Conservation (phyloP, 1,139 yeast species). For the Scheffersomyces titani region DNA sequence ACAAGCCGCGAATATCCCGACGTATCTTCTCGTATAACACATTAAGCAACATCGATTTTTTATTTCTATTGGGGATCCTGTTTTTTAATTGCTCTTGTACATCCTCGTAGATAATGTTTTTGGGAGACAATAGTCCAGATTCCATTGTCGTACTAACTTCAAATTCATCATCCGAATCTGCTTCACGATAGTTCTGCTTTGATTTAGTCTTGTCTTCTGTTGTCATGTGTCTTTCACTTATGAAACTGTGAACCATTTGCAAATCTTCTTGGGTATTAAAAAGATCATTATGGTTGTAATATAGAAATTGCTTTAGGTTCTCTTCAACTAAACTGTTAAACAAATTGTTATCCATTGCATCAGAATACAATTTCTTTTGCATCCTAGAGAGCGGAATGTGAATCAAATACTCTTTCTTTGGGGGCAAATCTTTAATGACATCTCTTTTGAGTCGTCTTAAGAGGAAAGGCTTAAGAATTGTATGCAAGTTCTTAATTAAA, state of each 20-base stretch:
- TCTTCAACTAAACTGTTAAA: slow-evolving; percentile 42
- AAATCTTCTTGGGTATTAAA: slow-evolving; percentile 19
- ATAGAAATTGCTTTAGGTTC: slow-evolving; percentile 47
- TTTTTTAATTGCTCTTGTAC: slow-evolving; percentile 2
- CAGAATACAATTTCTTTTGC: slow-evolving; percentile 67
- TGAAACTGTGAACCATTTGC: slow-evolving; percentile 39
- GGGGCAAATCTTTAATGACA: slow-evolving; percentile 70
- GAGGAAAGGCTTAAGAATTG: slow-evolving; percentile 84
- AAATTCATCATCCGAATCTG: slow-evolving; percentile 31
- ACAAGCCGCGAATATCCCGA: slow-evolving; percentile 24
- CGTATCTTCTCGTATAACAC: slow-evolving; percentile 16
- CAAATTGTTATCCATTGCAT: slow-evolving; percentile 52
- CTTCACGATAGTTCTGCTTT: slow-evolving; percentile 19
- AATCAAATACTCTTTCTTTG: slow-evolving; percentile 84
- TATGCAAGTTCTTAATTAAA: slow-evolving; percentile 76
- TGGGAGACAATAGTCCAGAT: slow-evolving; percentile 11
- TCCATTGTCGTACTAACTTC: slow-evolving; percentile 8
- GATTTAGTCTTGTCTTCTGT: neutral
- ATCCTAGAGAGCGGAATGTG: slow-evolving; percentile 65
- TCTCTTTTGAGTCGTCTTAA: slow-evolving; percentile 77
- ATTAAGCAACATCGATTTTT: slow-evolving; percentile 18
- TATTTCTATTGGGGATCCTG: slow-evolving; percentile 7
- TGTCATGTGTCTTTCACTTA: slow-evolving; percentile 23
- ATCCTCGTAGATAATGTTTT: slow-evolving; percentile 31
- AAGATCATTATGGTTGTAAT: slow-evolving; percentile 26